Evolutionary conservation across 192 early-diverging fungal genomes (phyloP), one percentile per base, ranked within the genome.

Genomic region (Coemansia sp.): DNA sequence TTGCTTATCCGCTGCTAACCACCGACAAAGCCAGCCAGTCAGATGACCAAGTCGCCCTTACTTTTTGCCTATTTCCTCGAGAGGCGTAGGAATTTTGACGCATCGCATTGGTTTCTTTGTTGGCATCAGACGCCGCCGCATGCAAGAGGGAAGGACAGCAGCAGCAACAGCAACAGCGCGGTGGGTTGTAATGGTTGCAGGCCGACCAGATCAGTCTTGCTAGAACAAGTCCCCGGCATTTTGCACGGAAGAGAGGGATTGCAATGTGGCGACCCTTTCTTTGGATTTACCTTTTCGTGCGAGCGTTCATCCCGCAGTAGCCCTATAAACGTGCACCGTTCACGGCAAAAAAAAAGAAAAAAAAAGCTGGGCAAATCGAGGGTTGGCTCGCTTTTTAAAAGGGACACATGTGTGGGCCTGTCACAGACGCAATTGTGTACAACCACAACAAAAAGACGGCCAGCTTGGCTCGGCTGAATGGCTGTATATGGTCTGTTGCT

Each of bases 41-140:
- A 63, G 61, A 27, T 29, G 61, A 53, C 61, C 53, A 29, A 4
- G 61, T 52, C 61, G 24, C 31, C 50, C 20, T 25, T 63, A 29
- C 51, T 27, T 30, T 25, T 14, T 14, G 55, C 24, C 46, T 42
- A 51, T 61, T 50, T 53, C 61, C 61, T 53, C 50, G 53, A 63
- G 61, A 31, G 61, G 61, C 61, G 61, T 53, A 46, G 23, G 5
- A 57, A 21, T 51, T 51, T 22, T 61, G 59, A 17, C 60, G 24
- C 22, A 51, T 61, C 27, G 60, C 60, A 61, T 61, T 61, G 60
- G 60, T 46, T 46, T 61, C 46, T 51, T 61, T 61, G 60, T 61
- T 51, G 60, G 46, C 60, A 51, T 29, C 60, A 39, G 42, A 61
- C 39, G 39, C 39, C 39, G 60, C 60, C 60, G 60, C 60, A 61